Conservation (phyloP, 345 rosid species). For the Salix viminalis region DNA sequence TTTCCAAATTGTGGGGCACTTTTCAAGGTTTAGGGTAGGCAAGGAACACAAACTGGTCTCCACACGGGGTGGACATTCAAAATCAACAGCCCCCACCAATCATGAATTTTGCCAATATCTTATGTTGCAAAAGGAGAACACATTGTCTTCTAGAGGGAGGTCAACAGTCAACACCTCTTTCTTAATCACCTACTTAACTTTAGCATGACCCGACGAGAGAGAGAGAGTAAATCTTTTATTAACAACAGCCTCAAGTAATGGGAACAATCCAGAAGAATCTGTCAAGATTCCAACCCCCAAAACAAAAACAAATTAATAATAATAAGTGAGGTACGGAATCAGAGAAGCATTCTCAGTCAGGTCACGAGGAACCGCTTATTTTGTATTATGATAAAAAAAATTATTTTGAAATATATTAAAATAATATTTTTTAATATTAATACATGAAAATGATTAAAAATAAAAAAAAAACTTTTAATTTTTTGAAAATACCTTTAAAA, state of each 20-base stretch:
- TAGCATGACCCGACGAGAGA: conserved; percentile 3
- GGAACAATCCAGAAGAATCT: conserved; percentile 28
- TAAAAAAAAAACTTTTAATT: too few species aligned
- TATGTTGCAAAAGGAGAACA: conserved; percentile 19
- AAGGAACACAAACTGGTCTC: conserved; percentile 39
- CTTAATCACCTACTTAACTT: background rate
- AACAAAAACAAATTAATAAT: background rate
- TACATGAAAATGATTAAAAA: too few species aligned
- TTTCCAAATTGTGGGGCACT: background rate
- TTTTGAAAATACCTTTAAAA: too few species aligned
- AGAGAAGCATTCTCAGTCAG: background rate
- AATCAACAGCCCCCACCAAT: conserved; percentile 27
- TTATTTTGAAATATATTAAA: too few species aligned
- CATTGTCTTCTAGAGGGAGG: conserved; percentile 7
- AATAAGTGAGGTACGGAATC: conserved; percentile 2
- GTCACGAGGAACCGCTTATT: background rate
- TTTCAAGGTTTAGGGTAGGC: conserved; percentile 12
- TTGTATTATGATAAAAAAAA: background rate
- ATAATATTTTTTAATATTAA: too few species aligned
- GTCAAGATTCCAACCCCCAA: conserved; percentile 15
- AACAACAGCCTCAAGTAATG: conserved; percentile 8
- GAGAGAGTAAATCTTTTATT: background rate
- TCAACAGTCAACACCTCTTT: conserved; percentile 11
- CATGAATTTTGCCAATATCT: conserved; percentile 12
- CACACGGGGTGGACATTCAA: conserved; percentile 34